These are phyloP conservation scores for Nicotiana knightiana DNA, from an alignment of 257 asterid genomes.

Conservation along the genomic window DNA sequence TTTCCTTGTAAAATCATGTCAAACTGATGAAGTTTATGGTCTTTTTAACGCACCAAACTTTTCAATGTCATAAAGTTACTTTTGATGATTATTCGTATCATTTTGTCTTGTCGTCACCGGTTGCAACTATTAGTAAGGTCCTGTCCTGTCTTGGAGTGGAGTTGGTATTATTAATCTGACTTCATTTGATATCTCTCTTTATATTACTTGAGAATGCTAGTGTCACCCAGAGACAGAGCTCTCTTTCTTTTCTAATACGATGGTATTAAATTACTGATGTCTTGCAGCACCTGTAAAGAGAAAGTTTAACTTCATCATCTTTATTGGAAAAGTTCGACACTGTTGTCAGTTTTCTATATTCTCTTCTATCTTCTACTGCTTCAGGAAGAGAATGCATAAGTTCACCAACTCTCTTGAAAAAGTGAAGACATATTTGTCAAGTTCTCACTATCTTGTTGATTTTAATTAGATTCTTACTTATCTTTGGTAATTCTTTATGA, in stretches of 20 bases:
- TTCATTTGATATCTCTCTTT: not conserved
- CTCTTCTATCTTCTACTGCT: not conserved
- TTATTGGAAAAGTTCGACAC: not conserved
- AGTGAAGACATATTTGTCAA: not conserved
- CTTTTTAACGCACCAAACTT: not conserved
- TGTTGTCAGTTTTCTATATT: not conserved
- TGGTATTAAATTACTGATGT: not conserved
- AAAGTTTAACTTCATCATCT: not conserved
- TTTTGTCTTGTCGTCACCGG: not conserved
- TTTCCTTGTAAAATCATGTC: not conserved
- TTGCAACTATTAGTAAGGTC: not conserved
- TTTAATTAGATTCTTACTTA: not conserved
- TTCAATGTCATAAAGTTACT: not conserved
- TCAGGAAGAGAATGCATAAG: not conserved
- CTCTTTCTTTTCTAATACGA: not conserved
- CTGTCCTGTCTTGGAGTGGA: not conserved
- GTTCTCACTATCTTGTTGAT: not conserved
- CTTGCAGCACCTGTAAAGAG: not conserved
- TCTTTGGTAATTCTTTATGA: not conserved
- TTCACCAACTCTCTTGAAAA: not conserved
- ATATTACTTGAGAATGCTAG: not conserved
- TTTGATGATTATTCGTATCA: not conserved
- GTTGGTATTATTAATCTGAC: not conserved
- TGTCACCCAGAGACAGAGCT: not conserved
- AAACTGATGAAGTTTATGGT: not conserved